phyloP scores from a whole-genome alignment of 495 filamentous ascomycete genomes.

The Niebla homalea region DNA sequence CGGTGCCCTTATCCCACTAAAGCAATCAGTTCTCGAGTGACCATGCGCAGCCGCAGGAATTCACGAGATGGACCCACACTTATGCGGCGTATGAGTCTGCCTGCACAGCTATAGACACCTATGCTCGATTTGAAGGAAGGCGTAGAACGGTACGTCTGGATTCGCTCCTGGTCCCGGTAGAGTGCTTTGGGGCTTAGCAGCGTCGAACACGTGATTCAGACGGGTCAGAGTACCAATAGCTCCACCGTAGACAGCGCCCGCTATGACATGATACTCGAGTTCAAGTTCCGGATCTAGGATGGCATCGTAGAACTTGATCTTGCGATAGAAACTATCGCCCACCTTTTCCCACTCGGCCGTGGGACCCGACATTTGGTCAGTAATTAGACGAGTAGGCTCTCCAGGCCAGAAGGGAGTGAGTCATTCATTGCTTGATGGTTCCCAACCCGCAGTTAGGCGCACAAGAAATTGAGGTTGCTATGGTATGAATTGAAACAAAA shows the following conservation, averaged over 20 bases:
- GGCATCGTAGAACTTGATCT: conserved; percentile 78
- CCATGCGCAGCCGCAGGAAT: background rate
- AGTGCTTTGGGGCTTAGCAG: conserved; percentile 46
- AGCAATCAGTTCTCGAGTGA: conserved; percentile 5
- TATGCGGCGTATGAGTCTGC: conserved; percentile 63
- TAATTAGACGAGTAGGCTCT: background rate
- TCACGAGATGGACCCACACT: conserved; percentile 32
- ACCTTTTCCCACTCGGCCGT: conserved; percentile 88
- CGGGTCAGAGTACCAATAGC: conserved; percentile 57
- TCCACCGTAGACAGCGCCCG: conserved; percentile 87
- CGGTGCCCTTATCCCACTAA: conserved; percentile 81
- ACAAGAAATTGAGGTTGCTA: conserved; percentile 43
- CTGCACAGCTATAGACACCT: conserved; percentile 87
- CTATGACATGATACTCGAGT: conserved; percentile 86
- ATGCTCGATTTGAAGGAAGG: conserved; percentile 69
- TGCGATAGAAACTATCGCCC: conserved; percentile 86
- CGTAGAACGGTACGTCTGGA: conserved; percentile 60
- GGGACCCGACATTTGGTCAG: conserved; percentile 36
- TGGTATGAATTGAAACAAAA: too few species aligned
- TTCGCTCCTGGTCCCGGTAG: conserved; percentile 74
- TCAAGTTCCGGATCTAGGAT: conserved; percentile 87
- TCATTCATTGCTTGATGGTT: background rate
- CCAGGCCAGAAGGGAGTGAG: background rate
- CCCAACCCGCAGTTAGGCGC: background rate
- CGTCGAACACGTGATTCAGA: background rate